phyloP scores from a whole-genome alignment of 371 early-diverging fungal genomes.

The Mucor plumbeus region DNA sequence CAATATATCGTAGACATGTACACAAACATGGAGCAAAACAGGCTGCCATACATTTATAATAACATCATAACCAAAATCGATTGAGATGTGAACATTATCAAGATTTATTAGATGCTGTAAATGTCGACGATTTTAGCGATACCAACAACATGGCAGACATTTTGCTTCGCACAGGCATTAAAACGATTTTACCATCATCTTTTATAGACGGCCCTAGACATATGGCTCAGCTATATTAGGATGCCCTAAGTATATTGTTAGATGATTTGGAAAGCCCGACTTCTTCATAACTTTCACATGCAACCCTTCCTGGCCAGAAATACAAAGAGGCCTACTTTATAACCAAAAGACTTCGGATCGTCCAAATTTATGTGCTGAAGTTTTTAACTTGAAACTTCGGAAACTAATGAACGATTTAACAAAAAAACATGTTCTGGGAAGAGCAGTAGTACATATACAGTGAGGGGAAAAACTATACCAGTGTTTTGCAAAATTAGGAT shows the following conservation, averaged over 20 bases:
- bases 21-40: not conserved
- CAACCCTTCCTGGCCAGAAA: constrained; percentile 43
- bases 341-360: constrained; percentile 24
- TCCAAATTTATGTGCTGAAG: constrained; percentile 24
- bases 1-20: constrained; percentile 13
- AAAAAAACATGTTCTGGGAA: constrained; percentile 27
- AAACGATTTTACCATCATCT: constrained; percentile 14
- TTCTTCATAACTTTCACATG: constrained; percentile 47
- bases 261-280: constrained; percentile 37
- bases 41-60: not conserved
- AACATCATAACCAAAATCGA: not conserved
- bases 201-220: constrained; percentile 34
- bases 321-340: not conserved
- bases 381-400: constrained; percentile 33
- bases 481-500: too few species aligned
- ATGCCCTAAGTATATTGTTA: constrained; percentile 34
- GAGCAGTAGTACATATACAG: constrained; percentile 16
- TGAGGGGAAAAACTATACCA: too few species aligned
- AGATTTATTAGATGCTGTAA: too few species aligned
- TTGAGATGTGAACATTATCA: too few species aligned
- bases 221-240: constrained; percentile 32
- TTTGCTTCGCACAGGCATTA: too few species aligned
- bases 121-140: too few species aligned
- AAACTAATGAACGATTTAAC: constrained; percentile 27
- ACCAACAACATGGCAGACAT: too few species aligned